phyloP scores from a whole-genome alignment of 1,284 basidiomycete genomes.

The Cutaneotrichosporon daszewskae region DNA sequence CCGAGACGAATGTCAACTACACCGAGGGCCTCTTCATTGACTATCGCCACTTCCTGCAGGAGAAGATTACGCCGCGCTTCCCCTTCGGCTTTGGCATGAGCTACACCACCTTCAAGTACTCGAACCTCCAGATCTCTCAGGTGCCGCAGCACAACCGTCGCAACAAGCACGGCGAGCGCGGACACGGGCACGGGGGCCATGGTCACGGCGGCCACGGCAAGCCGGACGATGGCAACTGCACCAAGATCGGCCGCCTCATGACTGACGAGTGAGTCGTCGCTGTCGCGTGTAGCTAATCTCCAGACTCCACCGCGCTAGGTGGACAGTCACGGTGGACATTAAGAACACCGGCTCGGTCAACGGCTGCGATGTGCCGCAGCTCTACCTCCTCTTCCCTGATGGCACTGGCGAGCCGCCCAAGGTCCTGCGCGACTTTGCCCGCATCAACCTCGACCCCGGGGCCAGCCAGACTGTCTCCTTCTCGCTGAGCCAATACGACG shows the following conservation, averaged over 20 bases:
- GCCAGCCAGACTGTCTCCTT: conserved; percentile 35
- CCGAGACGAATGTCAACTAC: conserved; percentile 56
- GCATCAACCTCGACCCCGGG: conserved; percentile 42
- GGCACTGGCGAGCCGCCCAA: conserved; percentile 44
- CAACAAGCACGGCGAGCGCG: neutral
- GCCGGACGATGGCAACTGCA: neutral
- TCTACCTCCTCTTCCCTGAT: conserved; percentile 46
- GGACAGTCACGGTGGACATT: conserved; percentile 45
- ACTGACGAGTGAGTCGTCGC: neutral
- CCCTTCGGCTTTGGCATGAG: conserved; percentile 80
- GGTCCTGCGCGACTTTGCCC: conserved; percentile 42
- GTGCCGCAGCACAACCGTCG: neutral
- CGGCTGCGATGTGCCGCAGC: conserved; percentile 48
- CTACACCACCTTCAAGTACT: conserved; percentile 71
- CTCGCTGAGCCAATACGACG: conserved; percentile 44
- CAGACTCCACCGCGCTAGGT: conserved; percentile 40
- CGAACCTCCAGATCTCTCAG: neutral
- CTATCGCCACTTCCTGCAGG: conserved; percentile 69
- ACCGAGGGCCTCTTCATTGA: conserved; percentile 69
- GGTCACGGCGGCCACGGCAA: conserved; percentile 1
- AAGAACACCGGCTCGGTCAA: conserved; percentile 48
- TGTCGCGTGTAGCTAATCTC: neutral
- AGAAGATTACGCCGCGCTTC: conserved; percentile 57
- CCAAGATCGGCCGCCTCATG: conserved; percentile 4
- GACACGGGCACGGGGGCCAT: neutral